phyloP scores from a whole-genome alignment of 202 grass and related monocot species.

The Setaria italica region DNA sequence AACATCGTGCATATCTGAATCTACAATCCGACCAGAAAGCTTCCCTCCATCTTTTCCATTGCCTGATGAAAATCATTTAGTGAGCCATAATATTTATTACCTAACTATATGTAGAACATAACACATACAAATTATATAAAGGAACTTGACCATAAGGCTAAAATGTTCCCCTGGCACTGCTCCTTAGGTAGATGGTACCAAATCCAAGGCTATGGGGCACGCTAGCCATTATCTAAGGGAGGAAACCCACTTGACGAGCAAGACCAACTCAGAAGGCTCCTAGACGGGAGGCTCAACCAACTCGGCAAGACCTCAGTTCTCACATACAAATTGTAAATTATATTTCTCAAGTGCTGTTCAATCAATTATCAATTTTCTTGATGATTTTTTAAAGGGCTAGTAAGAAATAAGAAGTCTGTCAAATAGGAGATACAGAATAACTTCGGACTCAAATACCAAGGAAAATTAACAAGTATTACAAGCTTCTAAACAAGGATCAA shows the following conservation, averaged over 20 bases:
- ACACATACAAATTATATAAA: not conserved
- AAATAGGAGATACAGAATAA: constrained; percentile 20
- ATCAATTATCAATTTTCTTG: constrained; percentile 28
- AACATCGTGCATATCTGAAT: constrained; percentile 98
- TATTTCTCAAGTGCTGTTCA: constrained; percentile 24
- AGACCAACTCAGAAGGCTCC: too few relatives aligned
- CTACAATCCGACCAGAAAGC: constrained; percentile 88
- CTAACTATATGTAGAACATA: not conserved
- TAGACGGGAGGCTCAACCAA: not conserved
- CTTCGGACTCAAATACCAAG: constrained; percentile 21
- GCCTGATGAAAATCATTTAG: constrained; percentile 60
- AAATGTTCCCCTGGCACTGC: not conserved
- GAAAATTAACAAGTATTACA: constrained; percentile 37
- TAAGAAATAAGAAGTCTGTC: constrained; percentile 4
- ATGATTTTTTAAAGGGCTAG: not conserved
- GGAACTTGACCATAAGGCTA: not conserved
- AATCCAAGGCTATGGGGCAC: too few relatives aligned
- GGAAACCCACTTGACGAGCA: not conserved
- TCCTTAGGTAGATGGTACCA: too few relatives aligned
- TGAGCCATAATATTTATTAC: constrained; percentile 23
- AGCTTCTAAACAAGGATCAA: not conserved
- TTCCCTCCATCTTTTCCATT: constrained; percentile 82
- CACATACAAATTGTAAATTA: constrained; percentile 23
- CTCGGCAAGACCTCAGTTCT: not conserved
- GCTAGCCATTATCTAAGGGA: not conserved